Base-by-base conservation (phyloP, 2,329 filamentous ascomycete species). In the Parascedosporium putredinis region DNA sequence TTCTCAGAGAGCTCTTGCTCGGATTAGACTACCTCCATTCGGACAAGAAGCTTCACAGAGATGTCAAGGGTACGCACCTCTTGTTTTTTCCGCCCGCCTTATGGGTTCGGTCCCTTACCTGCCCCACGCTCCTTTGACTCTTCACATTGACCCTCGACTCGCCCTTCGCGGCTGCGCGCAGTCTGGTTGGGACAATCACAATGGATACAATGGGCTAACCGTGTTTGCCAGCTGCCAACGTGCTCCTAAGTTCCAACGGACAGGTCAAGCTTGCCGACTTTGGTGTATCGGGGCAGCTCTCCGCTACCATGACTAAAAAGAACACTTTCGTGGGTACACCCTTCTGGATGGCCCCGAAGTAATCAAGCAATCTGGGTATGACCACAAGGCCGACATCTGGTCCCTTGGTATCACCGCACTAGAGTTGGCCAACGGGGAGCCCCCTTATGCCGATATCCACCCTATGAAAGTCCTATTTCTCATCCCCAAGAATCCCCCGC, bases 331-430 rank as follows among this genome's bases (percentile, higher is more conserved):
- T 98, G 27, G 93, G 93, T 29, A 97, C 91, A 0, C 91, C 93
- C 1, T 98, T 97, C 64, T 98, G 93, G 93, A 98, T 98, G 91
- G 91, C 93, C 91, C 91, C 9, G 91, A 98, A 68, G 91, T 97
- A 50, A 98, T 98, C 66, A 95, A 95, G 69, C 91, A 98, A 66
- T 95, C 89, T 51, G 91, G 91, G 45, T 96, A 97, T 70, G 91
- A 96, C 65, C 88, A 95, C 70, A 96, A 96, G 69, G 91, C 91
- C 42, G 91, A 97, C 62, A 95, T 97, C 52, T 97, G 91, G 91
- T 96, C 91, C 2, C 73, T 96, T 16, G 91, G 91, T 34, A 96
- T 96, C 62, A 96, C 91, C 1, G 90, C 91, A 2, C 78, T 97
- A 38, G 91, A 96, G 65, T 68, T 97, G 55, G 91, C 91, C 50